A percentile compares a stretch with the other conserved stretches of the same genome.
These are phyloP conservation scores for Elsinoe perseae DNA, from an alignment of 2,329 filamentous ascomycete species.

Conservation along the genomic window DNA sequence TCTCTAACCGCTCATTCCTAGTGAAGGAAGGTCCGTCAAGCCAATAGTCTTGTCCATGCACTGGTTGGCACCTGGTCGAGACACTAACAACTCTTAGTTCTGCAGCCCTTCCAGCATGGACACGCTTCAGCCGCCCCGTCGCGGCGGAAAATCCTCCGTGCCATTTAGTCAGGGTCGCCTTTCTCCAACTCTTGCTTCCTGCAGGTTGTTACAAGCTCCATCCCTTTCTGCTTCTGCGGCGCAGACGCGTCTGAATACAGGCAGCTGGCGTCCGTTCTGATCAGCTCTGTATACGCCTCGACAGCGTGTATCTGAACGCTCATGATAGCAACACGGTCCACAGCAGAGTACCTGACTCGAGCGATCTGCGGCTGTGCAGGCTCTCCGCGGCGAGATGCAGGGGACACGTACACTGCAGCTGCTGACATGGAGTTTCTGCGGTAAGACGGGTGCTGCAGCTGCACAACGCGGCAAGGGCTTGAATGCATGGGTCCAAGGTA, in stretches of 20 bases:
- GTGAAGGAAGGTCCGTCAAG: constrained; percentile 6
- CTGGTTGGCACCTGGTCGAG: background rate
- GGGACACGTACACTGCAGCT: constrained; percentile 1
- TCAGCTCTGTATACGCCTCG: background rate
- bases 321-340: constrained; percentile 12
- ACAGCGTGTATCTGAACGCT: background rate
- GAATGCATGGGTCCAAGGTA: background rate
- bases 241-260: background rate
- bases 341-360: background rate
- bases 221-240: background rate
- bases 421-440: constrained; percentile 3
- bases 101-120: background rate
- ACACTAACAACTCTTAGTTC: background rate
- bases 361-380: constrained; percentile 1
- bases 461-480: background rate
- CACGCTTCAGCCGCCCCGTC: constrained; percentile 1
- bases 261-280: background rate
- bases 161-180: background rate
- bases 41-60: constrained; percentile 4
- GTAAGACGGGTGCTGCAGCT: background rate
- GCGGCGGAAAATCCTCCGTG: constrained; percentile 4
- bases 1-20: constrained; percentile 1
- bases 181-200: constrained; percentile 6
- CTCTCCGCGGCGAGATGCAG: constrained; percentile 6
- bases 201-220: constrained; percentile 5